Evolutionary conservation across 345 rosid genomes (phyloP).

Genomic region (Balakata baccata): DNA sequence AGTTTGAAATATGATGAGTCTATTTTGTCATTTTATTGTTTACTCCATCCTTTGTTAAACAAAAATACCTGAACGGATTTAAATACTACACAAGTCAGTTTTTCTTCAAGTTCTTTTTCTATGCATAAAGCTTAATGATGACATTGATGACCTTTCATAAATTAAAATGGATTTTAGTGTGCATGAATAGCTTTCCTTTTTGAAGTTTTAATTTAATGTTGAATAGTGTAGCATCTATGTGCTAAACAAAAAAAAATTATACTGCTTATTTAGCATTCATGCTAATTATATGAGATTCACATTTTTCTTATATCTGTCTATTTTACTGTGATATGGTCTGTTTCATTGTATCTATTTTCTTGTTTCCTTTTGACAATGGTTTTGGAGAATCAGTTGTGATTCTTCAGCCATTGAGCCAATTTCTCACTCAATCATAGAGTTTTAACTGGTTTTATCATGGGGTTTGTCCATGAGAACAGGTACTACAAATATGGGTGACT

Average conservation of each 20-base stretch:
- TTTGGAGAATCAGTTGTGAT: neutral
- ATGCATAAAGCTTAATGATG: neutral
- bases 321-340: neutral
- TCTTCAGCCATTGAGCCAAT: neutral
- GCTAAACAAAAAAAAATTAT: neutral
- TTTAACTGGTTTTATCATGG: slow-evolving; percentile 20
- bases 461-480: slow-evolving; percentile 25
- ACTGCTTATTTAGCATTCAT: neutral
- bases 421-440: slow-evolving; percentile 9
- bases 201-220: neutral
- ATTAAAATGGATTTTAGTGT: neutral
- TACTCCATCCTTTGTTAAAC: neutral
- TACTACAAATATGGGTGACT: slow-evolving; percentile 37
- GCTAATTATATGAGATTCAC: neutral
- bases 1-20: neutral
- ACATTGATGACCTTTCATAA: neutral
- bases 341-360: neutral
- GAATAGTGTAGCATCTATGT: neutral
- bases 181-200: neutral
- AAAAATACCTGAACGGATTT: too few relatives aligned
- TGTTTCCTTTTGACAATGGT: neutral
- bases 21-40: neutral
- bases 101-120: neutral
- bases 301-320: neutral
- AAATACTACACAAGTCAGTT: neutral